Evolutionary conservation across 768 basidiomycete species (phyloP), one percentile per base, ranked within the genome.

Genomic region (Pisolithus sp.): DNA sequence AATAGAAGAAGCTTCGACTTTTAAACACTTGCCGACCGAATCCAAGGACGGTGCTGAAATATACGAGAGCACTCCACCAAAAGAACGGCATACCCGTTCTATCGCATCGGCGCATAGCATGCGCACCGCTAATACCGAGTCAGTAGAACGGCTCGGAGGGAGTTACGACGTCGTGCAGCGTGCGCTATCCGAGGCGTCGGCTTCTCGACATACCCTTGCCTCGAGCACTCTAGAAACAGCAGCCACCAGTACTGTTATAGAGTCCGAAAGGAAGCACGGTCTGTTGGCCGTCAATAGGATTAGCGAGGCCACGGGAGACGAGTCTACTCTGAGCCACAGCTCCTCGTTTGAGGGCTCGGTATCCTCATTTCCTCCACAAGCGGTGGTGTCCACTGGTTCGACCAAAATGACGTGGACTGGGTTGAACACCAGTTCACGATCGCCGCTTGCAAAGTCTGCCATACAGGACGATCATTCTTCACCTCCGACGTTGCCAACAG

Each of bases 81-180:
- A 57, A 48, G 54, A 47, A 49, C 52, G 45, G 38, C 70, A 74
- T 53, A 66, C 60, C 58, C 62, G 63, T 56, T 67, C 67, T 55
- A 52, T 73, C 63, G 70, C 63, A 42, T 86, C 64, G 57, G 72
- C 76, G 68, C 81, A 63, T 75, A 87, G 59, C 53, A 80, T 62
- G 63, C 61, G 71, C 45, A 89, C 89, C 13, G 80, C 85, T 7
- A 78, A 90, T 61, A 82, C 87, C 28, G 85, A 79, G 46, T 76
- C 74, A 9, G 78, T 86, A 51, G 88, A 89, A 59, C 71, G 74
- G 51, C 76, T 89, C 60, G 84, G 77, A 2, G 80, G 75, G 24
- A 75, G 70, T 31, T 81, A 89, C 76, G 83, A 88, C 67, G 83
- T 92, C 41, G 76, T 83, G 34, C 83, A 88, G 68, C 71, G 78